Conservation (phyloP, 1,284 basidiomycete species). For the Xerocomus cyaneibrunnescens region DNA sequence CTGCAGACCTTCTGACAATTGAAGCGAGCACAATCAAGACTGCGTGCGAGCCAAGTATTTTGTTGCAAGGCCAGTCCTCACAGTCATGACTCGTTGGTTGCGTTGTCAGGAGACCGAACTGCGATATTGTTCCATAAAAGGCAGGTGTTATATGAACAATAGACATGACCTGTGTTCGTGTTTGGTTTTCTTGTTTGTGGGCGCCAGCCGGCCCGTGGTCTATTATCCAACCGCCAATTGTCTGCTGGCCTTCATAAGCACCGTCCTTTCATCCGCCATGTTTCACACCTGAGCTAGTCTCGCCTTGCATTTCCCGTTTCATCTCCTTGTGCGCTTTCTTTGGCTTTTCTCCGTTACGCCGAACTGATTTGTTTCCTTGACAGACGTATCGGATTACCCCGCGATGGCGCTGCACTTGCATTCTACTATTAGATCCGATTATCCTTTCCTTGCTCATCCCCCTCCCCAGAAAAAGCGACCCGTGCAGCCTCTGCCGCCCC, state of each 20-base stretch:
- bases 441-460: conserved; percentile 44
- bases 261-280: not conserved
- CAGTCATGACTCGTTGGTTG: no score
- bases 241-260: conserved; percentile 23
- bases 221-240: conserved; percentile 19
- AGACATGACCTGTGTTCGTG: not conserved
- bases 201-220: not conserved
- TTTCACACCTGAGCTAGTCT: conserved; percentile 5
- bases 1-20: no score
- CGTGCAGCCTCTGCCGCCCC: conserved; percentile 21
- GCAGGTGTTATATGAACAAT: conserved; percentile 30
- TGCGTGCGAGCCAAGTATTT: no score
- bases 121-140: conserved; percentile 14
- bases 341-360: not conserved
- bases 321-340: conserved; percentile 6
- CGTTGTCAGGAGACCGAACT: not conserved
- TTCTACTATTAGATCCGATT: conserved; percentile 23
- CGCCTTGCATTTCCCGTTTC: not conserved
- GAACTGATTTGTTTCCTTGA: conserved; percentile 7
- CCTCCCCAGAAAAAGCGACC: conserved; percentile 38
- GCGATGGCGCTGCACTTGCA: not conserved
- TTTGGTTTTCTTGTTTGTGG: conserved; percentile 24
- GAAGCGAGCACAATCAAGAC: no score
- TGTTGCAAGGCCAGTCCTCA: no score
- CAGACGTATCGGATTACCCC: not conserved